These are phyloP conservation scores for Chrysosporium keratinophilum DNA, from an alignment of 2,329 filamentous ascomycete genomes.

Conservation along the genomic window DNA sequence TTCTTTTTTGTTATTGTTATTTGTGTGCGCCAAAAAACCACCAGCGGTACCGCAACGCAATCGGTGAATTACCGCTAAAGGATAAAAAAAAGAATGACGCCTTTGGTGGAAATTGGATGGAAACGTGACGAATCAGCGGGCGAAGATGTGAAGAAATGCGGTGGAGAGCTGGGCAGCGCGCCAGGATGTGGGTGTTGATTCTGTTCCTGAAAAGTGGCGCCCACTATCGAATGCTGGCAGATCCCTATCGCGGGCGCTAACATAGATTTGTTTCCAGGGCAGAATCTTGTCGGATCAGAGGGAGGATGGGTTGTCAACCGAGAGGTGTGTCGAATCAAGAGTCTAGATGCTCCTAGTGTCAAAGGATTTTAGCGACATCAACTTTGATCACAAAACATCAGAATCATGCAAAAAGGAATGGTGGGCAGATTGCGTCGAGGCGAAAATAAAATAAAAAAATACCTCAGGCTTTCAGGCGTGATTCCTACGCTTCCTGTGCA, in stretches of 20 bases:
- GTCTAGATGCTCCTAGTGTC: no score
- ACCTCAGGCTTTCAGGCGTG: no score
- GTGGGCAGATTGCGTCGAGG: no score
- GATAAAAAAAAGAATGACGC: background rate
- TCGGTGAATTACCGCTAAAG: background rate
- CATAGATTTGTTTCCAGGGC: background rate
- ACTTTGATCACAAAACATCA: no score
- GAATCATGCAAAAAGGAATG: no score
- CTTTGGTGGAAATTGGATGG: background rate
- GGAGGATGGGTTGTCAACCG: background rate
- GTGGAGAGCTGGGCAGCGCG: background rate
- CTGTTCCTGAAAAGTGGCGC: conserved; percentile 8
- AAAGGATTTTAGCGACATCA: no score
- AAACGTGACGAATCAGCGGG: background rate
- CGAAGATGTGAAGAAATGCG: background rate
- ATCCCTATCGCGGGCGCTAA: conserved; percentile 4
- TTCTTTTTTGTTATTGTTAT: no score
- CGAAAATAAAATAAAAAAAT: no score
- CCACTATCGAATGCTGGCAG: conserved; percentile 5
- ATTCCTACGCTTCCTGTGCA: no score
- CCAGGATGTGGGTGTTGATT: background rate
- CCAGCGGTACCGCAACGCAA: background rate
- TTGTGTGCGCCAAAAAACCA: no score
- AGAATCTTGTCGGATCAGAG: background rate
- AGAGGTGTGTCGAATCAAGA: no score